Evolutionary conservation across 108 stramenopile species (phyloP).

Genomic region (Epipyxis sp.): DNA sequence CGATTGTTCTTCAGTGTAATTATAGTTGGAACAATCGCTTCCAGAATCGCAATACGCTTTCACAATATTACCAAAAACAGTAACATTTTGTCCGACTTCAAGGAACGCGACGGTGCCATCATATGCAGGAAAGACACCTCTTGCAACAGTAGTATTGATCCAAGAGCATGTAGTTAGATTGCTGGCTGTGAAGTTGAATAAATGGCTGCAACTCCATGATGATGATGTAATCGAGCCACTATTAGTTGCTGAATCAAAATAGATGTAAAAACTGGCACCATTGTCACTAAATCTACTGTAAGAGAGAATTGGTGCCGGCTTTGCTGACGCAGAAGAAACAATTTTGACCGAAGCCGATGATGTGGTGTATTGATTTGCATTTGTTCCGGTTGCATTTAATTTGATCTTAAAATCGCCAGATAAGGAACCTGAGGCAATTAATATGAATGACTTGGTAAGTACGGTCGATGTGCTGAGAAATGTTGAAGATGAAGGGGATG

Average conservation of each 20-base stretch:
- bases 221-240: not conserved
- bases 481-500: not conserved
- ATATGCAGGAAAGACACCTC: not conserved
- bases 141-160: not conserved
- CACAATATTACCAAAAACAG: no score
- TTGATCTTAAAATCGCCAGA: not conserved
- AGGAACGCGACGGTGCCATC: not conserved
- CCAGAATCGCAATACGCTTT: no score
- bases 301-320: not conserved
- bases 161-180: not conserved
- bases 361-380: not conserved
- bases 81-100: no score
- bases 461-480: not conserved
- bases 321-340: not conserved
- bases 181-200: not conserved
- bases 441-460: not conserved
- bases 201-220: not conserved
- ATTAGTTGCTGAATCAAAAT: slow-evolving; percentile 6
- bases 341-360: not conserved
- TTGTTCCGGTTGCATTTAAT: not conserved
- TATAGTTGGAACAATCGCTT: not conserved
- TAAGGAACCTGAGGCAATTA: not conserved
- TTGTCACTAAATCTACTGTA: not conserved
- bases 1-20: not conserved
- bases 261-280: not conserved